These are phyloP conservation scores for Evansstolkia leycettana DNA, from an alignment of 495 filamentous ascomycete species.

Conservation along the genomic window DNA sequence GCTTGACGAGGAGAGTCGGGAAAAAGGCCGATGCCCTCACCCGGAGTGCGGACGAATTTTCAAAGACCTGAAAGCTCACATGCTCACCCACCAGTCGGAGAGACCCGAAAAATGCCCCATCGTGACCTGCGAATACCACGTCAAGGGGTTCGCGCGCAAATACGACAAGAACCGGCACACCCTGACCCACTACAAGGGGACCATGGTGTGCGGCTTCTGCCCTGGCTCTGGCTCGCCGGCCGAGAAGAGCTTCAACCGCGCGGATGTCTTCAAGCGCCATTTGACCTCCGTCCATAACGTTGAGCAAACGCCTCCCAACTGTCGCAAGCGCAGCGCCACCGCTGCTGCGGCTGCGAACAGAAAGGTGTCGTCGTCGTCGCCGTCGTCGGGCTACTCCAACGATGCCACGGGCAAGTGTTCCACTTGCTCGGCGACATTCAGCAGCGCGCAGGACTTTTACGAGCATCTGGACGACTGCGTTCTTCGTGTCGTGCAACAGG, in stretches of 20 bases:
- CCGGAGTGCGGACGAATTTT: slow-evolving; percentile 83
- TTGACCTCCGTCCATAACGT: slow-evolving; percentile 88
- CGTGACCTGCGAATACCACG: slow-evolving; percentile 83
- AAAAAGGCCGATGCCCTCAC: slow-evolving; percentile 67
- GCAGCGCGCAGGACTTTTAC: slow-evolving; percentile 94
- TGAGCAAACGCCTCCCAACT: slow-evolving; percentile 92
- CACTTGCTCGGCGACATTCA: slow-evolving; percentile 84
- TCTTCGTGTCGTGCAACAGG: slow-evolving; percentile 90
- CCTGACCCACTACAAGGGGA: slow-evolving; percentile 96
- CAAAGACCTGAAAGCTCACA: slow-evolving; percentile 90
- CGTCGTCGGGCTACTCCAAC: slow-evolving; percentile 41
- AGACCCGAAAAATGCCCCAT: slow-evolving; percentile 96
- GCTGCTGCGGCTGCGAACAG: slow-evolving; percentile 28
- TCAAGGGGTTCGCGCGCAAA: slow-evolving; percentile 91
- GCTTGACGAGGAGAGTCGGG: slow-evolving; percentile 48
- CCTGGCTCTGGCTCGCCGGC: slow-evolving; percentile 81
- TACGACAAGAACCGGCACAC: slow-evolving; percentile 99
- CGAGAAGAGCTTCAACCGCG: slow-evolving; percentile 97
- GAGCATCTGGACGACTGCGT: slow-evolving; percentile 99
- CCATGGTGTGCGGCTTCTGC: slow-evolving; percentile 98
- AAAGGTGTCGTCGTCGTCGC: slow-evolving; percentile 26
- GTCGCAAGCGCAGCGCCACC: slow-evolving; percentile 67
- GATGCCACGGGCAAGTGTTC: slow-evolving; percentile 90
- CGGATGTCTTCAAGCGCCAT: slow-evolving; percentile 97
- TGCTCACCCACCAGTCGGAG: slow-evolving; percentile 91